Conservation (phyloP, 192 early-diverging fungal genomes). For the Chytriomyces sp. region DNA sequence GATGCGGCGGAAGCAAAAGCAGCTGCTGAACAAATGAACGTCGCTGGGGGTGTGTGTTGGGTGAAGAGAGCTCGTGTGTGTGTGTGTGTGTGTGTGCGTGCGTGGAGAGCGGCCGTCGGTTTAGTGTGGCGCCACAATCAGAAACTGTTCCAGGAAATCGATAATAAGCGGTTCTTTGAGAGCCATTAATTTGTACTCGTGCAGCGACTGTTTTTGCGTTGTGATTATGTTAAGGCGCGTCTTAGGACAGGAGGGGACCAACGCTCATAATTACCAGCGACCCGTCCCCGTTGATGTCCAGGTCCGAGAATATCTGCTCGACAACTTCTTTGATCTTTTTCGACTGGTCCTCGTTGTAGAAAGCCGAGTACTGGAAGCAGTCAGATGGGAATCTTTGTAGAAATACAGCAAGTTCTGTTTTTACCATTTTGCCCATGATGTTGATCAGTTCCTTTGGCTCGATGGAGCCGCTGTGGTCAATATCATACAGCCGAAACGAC, state of each 20-base stretch:
- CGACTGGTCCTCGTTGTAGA: slow-evolving; percentile 71
- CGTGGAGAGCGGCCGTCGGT: neutral
- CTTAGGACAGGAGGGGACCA: neutral
- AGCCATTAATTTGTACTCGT: slow-evolving; percentile 78
- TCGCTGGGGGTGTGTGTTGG: too few species aligned
- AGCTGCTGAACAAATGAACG: too few species aligned
- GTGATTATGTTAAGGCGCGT: slow-evolving; percentile 3
- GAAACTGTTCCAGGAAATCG: slow-evolving; percentile 78
- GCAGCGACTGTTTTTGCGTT: slow-evolving; percentile 56
- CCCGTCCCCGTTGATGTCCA: slow-evolving; percentile 81
- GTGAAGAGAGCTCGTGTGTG: neutral
- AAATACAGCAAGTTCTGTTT: neutral
- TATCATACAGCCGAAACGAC: slow-evolving; percentile 80
- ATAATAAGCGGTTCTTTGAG: slow-evolving; percentile 80
- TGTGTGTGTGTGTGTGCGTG: neutral
- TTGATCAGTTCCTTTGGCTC: slow-evolving; percentile 73
- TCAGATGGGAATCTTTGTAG: neutral
- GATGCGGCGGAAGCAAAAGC: too few species aligned
- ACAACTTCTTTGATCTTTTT: slow-evolving; percentile 68
- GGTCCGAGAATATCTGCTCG: slow-evolving; percentile 74
- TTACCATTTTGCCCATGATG: slow-evolving; percentile 78
- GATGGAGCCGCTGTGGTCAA: slow-evolving; percentile 76
- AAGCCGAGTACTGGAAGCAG: slow-evolving; percentile 53
- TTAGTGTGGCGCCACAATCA: slow-evolving; percentile 41
- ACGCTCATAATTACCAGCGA: slow-evolving; percentile 59